Evolutionary conservation across 2,329 filamentous ascomycete genomes (phyloP).

Genomic region (Sporothrix schenckii): DNA sequence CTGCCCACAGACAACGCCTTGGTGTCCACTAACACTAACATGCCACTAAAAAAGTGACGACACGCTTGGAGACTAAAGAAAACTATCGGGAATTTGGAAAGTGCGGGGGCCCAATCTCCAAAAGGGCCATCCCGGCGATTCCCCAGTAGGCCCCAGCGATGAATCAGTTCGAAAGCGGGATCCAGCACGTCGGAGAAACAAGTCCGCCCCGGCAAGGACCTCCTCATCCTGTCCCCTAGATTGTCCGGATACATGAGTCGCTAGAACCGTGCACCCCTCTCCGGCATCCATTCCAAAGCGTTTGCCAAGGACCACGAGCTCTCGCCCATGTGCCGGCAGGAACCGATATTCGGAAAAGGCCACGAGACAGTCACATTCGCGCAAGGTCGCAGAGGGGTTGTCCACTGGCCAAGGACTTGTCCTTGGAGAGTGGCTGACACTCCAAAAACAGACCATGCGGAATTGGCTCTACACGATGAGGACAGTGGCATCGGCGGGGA

Average conservation of each 20-base stretch:
- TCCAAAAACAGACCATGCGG: too few relatives aligned
- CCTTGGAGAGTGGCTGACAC: too few relatives aligned
- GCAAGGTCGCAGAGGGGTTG: too few relatives aligned
- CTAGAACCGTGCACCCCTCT: constrained; percentile 6
- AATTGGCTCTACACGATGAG: too few relatives aligned
- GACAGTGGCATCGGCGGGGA: too few relatives aligned
- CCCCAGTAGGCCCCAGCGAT: neutral
- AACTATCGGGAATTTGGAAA: neutral
- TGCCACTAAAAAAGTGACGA: neutral
- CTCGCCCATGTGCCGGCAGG: neutral
- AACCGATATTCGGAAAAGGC: constrained; percentile 14
- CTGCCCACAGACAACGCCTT: neutral
- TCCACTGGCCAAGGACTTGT: too few relatives aligned
- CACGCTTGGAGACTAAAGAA: neutral
- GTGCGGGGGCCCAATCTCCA: constrained; percentile 25
- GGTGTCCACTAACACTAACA: neutral
- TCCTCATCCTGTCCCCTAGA: neutral
- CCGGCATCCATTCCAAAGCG: neutral
- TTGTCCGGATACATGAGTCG: neutral
- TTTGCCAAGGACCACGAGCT: neutral
- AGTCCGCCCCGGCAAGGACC: constrained; percentile 18
- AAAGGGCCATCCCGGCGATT: neutral
- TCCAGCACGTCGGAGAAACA: constrained; percentile 26
- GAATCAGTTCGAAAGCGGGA: constrained; percentile 7
- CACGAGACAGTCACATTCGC: neutral